phyloP scores from a whole-genome alignment of 129 eudicot species.

The Kitagawia praeruptora region DNA sequence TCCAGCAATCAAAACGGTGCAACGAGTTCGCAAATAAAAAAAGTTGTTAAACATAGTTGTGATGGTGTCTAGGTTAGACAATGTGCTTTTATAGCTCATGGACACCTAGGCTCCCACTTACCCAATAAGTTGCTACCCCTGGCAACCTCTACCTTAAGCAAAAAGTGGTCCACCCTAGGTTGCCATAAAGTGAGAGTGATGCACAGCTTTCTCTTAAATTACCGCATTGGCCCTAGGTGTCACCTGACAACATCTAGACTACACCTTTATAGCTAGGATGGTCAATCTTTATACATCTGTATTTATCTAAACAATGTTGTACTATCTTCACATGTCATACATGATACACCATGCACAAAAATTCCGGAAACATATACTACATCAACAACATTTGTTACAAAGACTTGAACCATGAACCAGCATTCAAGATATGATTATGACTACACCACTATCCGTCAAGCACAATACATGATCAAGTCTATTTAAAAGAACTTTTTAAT shows the following conservation, averaged over 20 bases:
- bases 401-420: not conserved
- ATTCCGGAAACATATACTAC: not conserved
- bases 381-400: not conserved
- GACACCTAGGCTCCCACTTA: not conserved
- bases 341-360: not conserved
- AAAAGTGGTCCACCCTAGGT: not conserved
- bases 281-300: not conserved
- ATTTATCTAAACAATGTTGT: not conserved
- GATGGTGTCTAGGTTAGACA: not conserved
- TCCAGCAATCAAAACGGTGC: not conserved
- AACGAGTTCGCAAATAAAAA: not conserved
- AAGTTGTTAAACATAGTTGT: not conserved
- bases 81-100: not conserved
- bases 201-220: not conserved
- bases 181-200: not conserved
- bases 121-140: not conserved
- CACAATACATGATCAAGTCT: not conserved
- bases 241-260: not conserved
- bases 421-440: not conserved
- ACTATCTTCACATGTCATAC: not conserved
- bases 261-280: not conserved
- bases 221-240: not conserved
- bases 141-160: not conserved
- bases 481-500: not conserved
- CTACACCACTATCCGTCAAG: not conserved